Conservation (phyloP, 108 stramenopile genomes). For the Cyclotella baltica region DNA sequence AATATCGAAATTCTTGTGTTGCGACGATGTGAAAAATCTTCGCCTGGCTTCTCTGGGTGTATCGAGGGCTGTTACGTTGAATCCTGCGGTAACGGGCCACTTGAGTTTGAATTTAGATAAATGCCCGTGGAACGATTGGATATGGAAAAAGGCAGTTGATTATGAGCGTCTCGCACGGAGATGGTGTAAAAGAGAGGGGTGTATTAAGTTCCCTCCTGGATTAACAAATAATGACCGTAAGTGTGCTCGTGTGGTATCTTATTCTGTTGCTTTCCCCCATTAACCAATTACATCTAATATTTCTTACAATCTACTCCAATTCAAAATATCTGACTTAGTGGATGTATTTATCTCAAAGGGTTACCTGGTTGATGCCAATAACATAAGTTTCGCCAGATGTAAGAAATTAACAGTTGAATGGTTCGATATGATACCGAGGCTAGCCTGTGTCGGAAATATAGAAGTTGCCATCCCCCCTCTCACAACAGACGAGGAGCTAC, state of each 20-base stretch:
- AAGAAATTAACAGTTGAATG: conserved; percentile 41
- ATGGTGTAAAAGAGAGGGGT: conserved; percentile 43
- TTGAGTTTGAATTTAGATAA: conserved; percentile 49
- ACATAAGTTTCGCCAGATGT: conserved; percentile 38
- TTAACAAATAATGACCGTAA: conserved; percentile 41
- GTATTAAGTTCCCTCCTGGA: conserved; percentile 39
- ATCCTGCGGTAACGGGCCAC: conserved; percentile 45
- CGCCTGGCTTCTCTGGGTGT: conserved; percentile 50
- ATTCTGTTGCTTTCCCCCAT: no score
- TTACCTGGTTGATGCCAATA: conserved; percentile 22
- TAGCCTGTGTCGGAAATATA: conserved; percentile 26
- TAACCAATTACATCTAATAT: no score
- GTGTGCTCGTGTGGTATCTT: no score
- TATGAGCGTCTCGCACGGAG: conserved; percentile 33
- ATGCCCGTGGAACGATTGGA: conserved; percentile 51
- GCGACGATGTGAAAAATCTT: conserved; percentile 36
- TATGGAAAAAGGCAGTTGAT: conserved; percentile 42
- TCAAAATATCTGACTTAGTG: no score
- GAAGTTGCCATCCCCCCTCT: conserved; percentile 39
- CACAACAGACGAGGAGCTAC: conserved; percentile 43
- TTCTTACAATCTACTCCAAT: no score
- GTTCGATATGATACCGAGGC: conserved; percentile 29
- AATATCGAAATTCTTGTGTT: conserved; percentile 26
- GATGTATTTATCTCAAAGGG: conserved; percentile 46
- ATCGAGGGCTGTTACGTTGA: conserved; percentile 32